Evolutionary conservation across 345 rosid genomes (phyloP).

Genomic region (Linum lewisii): DNA sequence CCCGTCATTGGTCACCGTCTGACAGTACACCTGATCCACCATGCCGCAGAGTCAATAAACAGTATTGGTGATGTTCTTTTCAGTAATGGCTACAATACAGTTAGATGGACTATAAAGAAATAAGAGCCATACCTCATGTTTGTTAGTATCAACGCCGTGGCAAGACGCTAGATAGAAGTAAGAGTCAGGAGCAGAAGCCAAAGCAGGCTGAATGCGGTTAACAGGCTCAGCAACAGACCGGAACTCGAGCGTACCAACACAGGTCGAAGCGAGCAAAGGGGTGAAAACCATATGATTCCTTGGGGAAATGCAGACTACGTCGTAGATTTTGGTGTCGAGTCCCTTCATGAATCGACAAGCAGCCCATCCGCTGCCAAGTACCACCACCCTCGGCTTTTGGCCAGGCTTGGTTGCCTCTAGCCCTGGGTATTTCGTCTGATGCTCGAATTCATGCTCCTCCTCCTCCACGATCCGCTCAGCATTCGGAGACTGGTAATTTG

Average conservation of each 20-base stretch:
- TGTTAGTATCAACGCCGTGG: constrained; percentile 47
- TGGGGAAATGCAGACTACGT: constrained; percentile 63
- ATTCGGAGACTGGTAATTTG: constrained; percentile 23
- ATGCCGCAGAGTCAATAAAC: not conserved
- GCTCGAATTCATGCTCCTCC: constrained; percentile 25
- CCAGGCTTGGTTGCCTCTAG: constrained; percentile 54
- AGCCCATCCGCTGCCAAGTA: constrained; percentile 76
- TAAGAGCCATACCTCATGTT: constrained; percentile 49
- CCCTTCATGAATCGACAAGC: constrained; percentile 74
- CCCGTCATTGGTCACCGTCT: constrained; percentile 46
- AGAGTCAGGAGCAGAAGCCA: constrained; percentile 62
- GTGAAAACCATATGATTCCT: constrained; percentile 86
- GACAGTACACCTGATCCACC: constrained; percentile 56
- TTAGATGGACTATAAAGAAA: not conserved
- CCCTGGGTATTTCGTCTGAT: constrained; percentile 32
- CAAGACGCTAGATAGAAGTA: constrained; percentile 84
- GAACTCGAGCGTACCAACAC: constrained; percentile 80
- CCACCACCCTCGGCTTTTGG: constrained; percentile 64
- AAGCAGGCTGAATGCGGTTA: constrained; percentile 64
- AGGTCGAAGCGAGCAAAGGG: constrained; percentile 70
- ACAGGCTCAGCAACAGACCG: constrained; percentile 89
- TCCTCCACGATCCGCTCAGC: constrained; percentile 30
- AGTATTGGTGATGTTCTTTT: too few species aligned
- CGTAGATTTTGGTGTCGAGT: constrained; percentile 41
- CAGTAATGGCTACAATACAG: too few species aligned